Evolutionary conservation across 2,329 filamentous ascomycete species (phyloP), one percentile per base, ranked within the genome.

Genomic region (Aspergillus terreus): DNA sequence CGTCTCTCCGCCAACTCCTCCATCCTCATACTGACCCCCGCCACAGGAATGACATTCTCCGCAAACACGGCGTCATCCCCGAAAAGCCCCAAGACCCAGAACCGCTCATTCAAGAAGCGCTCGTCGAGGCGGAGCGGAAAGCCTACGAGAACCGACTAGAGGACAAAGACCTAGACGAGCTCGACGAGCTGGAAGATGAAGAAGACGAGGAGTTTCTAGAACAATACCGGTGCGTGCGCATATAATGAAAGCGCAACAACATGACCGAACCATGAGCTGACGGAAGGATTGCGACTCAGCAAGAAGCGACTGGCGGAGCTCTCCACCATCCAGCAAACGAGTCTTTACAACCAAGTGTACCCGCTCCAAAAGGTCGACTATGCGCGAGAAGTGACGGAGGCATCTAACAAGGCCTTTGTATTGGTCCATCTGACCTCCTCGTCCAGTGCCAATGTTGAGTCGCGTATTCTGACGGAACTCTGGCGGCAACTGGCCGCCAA

Each of bases 21-120:
- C 32, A 46, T 35, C 32, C 35, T 30, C 32, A 46, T 42, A 46
- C 43, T 55, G 56, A 57, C 52, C 54, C 55, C 52, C 40, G n/a
- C 41, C 47, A 52, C 60, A 96, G 92, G 92, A 99, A 99, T 71
- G 94, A 99, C 62, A 99, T 99, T 66, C 85, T 99, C 52, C 89
- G 94, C 62, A 95, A 95, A 72, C 91, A 99, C 77, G 90, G 91
- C 59, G 81, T 99, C 60, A 97, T 99, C 56, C 94, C 94, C n/a
- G 92, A 97, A 70, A 97, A 96, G 70, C 91, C 92, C 0, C 91
- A 92, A 3, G 96, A 92, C 43, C 94, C 94, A 2, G 96, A 94
- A 2, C 91, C 92, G 6, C 86, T 96, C 76, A 96, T 99, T 63
- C 88, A 99, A 74, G 92, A 97, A 77, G 94, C 94, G 4, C 83